Base-by-base conservation (phyloP, 306 rosid species). In the Clitoria ternatea region DNA sequence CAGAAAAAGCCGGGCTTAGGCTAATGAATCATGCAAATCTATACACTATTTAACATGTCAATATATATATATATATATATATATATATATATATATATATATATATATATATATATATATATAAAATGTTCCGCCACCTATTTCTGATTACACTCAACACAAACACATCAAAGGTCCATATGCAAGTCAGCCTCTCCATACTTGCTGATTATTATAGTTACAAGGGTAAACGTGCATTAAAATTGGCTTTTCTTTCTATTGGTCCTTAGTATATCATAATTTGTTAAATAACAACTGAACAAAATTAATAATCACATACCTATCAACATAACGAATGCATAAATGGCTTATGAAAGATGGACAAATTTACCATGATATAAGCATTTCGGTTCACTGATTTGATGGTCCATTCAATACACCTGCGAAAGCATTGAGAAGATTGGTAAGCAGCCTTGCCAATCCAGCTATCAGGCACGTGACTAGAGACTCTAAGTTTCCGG, bases 371-470 rank as follows among this genome's bases (percentile, higher is more conserved):
- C 96, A 94, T 87, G 65, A 94, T 91, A 72, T 91, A 94, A 33
- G 99, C 99, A 73, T 94, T 94, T 70, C 97, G 95, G 79, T 94
- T 94, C 68, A 87, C 88, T 5, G 99, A 91, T 78, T 82, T 91
- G 83, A 94, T 79, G 70, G 84, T 91, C 96, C 99, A 94, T 63
- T 83, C 97, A 5, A 87, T 80, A 76, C 90, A 79, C 79, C 84
- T 80, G 54, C 77, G 85, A 80, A 77, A 89, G 75, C 80, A 55
- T 71, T 70, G 82, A 54, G 90, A 85, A 29, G 89, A 63, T 36
- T 72, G 87, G 82, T 76, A 78, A 11, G 74, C 83, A 36, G 79
- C 82, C 80, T 78, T 85, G 70, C 96, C 91, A 9, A 91, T 76
- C 82, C 92, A 81, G 73, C 81, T 80, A 69, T 82, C 77, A 49